phyloP scores from a whole-genome alignment of 257 asterid genomes.

The Solanum peruvianum region DNA sequence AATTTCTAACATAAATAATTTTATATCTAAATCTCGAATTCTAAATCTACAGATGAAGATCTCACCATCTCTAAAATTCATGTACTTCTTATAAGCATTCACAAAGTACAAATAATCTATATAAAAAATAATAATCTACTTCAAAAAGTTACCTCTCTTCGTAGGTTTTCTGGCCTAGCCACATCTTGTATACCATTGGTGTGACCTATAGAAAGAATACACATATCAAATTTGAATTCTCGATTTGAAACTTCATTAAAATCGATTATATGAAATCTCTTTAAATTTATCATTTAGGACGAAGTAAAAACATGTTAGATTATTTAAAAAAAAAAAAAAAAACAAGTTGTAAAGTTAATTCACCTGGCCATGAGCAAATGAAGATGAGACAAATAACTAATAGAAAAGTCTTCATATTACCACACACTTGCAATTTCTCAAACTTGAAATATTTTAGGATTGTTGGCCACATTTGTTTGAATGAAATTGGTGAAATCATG shows the following conservation, averaged over 20 bases:
- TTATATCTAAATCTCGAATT: not conserved
- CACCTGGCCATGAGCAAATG: not conserved
- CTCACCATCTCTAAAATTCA: not conserved
- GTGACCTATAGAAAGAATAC: not conserved
- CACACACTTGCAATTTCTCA: not conserved
- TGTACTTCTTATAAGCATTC: not conserved
- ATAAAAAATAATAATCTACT: not conserved
- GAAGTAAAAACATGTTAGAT: not conserved
- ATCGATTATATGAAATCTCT: not conserved
- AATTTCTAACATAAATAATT: not conserved
- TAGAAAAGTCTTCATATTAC: not conserved
- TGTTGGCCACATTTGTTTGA: not conserved
- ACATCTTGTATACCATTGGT: not conserved
- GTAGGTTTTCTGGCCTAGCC: not conserved
- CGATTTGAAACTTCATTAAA: not conserved
- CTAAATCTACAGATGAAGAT: too few relatives aligned
- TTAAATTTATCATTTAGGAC: not conserved
- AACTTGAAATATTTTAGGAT: not conserved
- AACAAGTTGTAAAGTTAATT: not conserved
- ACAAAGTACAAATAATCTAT: not conserved
- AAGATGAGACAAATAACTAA: not conserved
- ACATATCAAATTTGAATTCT: not conserved
- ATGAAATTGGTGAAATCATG: not conserved
- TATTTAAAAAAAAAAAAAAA: not conserved
- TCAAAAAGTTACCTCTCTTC: not conserved